Conservation (phyloP, 1,139 yeast genomes). For the Candida smagusa region DNA sequence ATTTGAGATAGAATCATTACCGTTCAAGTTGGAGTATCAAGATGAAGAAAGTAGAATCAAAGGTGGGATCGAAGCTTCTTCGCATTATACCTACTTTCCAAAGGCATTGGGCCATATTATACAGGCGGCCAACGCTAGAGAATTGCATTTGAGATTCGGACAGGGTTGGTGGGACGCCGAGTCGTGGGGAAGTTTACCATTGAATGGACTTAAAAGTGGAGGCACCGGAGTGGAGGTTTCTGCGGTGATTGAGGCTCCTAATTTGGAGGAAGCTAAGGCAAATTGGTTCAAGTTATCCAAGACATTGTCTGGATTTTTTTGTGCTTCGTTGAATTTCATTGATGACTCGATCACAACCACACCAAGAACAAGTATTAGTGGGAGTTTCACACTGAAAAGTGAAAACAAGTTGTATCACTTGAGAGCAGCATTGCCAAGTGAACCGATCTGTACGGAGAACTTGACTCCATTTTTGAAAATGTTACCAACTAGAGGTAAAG, state of each 20-base stretch:
- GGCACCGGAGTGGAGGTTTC: conserved; percentile 96
- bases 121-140: conserved; percentile 63
- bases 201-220: conserved; percentile 69
- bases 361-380: conserved; percentile 41
- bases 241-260: conserved; percentile 74
- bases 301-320: conserved; percentile 84
- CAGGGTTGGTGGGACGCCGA: conserved; percentile 97
- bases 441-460: conserved; percentile 96
- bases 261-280: conserved; percentile 50
- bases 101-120: conserved; percentile 77
- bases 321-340: conserved; percentile 90
- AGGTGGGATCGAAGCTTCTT: conserved; percentile 16
- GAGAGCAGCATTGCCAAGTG: conserved; percentile 89
- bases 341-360: conserved; percentile 76
- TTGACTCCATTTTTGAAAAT: conserved; percentile 89
- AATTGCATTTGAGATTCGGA: conserved; percentile 79
- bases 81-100: conserved; percentile 74
- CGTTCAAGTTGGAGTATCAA: conserved; percentile 31
- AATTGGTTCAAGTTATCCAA: conserved; percentile 75
- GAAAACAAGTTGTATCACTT: conserved; percentile 50
- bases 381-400: conserved; percentile 18
- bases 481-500: conserved; percentile 88
- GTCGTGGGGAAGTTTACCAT: conserved; percentile 81
- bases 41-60: conserved; percentile 16
- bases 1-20: conserved; percentile 57